Base-by-base conservation (phyloP, 106 monocot species). In the Chionographis japonica region DNA sequence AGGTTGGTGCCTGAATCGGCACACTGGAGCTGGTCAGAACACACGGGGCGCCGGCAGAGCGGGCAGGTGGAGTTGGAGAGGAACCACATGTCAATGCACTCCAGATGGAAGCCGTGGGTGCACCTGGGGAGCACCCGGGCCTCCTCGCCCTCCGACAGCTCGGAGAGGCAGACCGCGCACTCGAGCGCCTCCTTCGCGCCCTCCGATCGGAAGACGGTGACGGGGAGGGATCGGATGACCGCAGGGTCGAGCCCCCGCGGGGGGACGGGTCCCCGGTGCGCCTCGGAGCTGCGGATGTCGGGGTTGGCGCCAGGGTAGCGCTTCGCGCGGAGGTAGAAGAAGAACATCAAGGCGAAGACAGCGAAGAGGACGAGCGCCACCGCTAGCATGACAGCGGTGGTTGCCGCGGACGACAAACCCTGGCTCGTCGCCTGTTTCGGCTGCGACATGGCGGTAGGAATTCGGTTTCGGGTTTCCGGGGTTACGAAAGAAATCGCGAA, bases 21-120 rank as follows among this genome's bases (percentile, higher is more conserved):
- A 27, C 27, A 27, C 27, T 1, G 27, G 1, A 27, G 27, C 1
- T 27, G 27, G 1, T 27, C 46, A 4, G 68, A 15, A 37, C 49
- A 49, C 4, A 75, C 75, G 1, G 68, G 60, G 59, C 54, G n/a
- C 5, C 85, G 60, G 74, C 85, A 85, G 10, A 85, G 67, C 1
- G 85, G 85, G 56, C 85, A 85, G n/a, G 81, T 81, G 12, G 77
- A 71, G 39, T 81, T 65, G 15, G 77, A 74, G 50, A 53, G 51
- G 7, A 85, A 74, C 85, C 85, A 85, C 65, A 69, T 81, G 27
- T 85, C 85, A 50, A 85, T 81, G 78, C 85, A 85, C 3, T 74
- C 74, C 8, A 78, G 37, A 55, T 85, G 85, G 69, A 85, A 85
- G 16, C 69, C 70, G 35, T 81, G 81, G 61, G 58, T 70, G 76